phyloP scores from a whole-genome alignment of 2,329 filamentous ascomycete genomes.

The Calonectria multiphialidica region DNA sequence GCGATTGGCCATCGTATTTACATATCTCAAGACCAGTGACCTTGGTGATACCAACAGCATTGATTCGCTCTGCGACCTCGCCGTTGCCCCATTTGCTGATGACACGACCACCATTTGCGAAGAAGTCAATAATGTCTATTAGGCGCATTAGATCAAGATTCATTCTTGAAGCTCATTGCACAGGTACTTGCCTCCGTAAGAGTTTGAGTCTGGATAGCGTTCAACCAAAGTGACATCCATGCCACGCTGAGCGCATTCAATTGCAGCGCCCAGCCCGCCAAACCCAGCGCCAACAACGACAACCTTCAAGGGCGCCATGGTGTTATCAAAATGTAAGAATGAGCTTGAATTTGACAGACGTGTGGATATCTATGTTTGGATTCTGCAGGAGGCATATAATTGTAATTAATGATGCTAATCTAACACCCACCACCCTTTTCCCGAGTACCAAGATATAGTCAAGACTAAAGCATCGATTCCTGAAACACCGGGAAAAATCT shows the following conservation, averaged over 20 bases:
- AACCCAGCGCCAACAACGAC: constrained; percentile 2
- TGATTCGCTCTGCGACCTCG: not conserved
- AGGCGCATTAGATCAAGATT: no score
- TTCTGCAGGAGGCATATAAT: not conserved
- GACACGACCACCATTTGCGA: constrained; percentile 31
- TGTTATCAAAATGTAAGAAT: not conserved
- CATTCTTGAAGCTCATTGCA: no score
- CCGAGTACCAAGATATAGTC: not conserved
- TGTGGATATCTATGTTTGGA: not conserved
- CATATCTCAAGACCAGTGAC: constrained; percentile 20
- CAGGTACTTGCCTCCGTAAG: constrained; percentile 11
- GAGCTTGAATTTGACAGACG: no score
- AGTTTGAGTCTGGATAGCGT: constrained; percentile 19
- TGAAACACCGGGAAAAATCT: not conserved
- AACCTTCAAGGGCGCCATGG: not conserved
- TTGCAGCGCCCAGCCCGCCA: constrained; percentile 5
- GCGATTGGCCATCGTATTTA: constrained; percentile 22
- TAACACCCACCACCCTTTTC: no score
- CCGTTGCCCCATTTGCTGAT: constrained; percentile 12
- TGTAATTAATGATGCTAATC: not conserved
- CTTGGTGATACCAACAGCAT: constrained; percentile 3
- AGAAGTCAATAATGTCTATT: constrained; percentile 36
- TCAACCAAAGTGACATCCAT: constrained; percentile 16
- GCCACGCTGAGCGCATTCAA: constrained; percentile 8
- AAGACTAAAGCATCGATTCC: not conserved